Conservation (phyloP, 2,329 filamentous ascomycete species). For the Hansfordia pulvinata region DNA sequence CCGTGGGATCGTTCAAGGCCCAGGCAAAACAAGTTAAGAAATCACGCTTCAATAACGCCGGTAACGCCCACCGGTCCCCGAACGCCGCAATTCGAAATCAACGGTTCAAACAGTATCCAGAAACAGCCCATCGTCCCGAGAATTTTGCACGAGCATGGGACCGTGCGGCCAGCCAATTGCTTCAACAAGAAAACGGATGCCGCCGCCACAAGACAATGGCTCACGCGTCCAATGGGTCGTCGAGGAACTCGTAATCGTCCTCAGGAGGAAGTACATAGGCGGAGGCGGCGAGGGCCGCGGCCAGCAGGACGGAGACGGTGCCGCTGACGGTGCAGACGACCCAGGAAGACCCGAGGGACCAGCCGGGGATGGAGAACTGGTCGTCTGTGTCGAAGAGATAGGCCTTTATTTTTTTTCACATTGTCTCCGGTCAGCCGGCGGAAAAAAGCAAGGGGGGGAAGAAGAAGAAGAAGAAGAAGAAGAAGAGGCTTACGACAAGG, state of each 20-base stretch:
- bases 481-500: conserved; percentile 54
- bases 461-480: background rate
- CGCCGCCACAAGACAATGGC: background rate
- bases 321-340: conserved; percentile 50
- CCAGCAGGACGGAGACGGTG: conserved; percentile 35
- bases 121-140: no score
- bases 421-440: no score
- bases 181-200: background rate
- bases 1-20: no score
- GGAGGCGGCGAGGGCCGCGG: conserved; percentile 48
- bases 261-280: conserved; percentile 63
- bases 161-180: no score
- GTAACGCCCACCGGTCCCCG: no score
- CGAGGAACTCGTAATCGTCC: conserved; percentile 67
- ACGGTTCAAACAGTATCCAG: no score
- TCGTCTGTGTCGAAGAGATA: conserved; percentile 75
- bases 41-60: no score
- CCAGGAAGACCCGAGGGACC: conserved; percentile 70
- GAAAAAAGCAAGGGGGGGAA: no score
- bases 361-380: conserved; percentile 68
- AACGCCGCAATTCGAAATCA: no score
- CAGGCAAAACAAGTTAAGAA: no score
- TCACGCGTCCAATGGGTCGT: conserved; percentile 38
- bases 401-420: conserved; percentile 37
- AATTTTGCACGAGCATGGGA: no score